Percentiles rank a stretch among this genome's conserved stretches.
Evolutionary conservation across 2,329 filamentous ascomycete species (phyloP).

Genomic region (Didymosphaeria variabile): DNA sequence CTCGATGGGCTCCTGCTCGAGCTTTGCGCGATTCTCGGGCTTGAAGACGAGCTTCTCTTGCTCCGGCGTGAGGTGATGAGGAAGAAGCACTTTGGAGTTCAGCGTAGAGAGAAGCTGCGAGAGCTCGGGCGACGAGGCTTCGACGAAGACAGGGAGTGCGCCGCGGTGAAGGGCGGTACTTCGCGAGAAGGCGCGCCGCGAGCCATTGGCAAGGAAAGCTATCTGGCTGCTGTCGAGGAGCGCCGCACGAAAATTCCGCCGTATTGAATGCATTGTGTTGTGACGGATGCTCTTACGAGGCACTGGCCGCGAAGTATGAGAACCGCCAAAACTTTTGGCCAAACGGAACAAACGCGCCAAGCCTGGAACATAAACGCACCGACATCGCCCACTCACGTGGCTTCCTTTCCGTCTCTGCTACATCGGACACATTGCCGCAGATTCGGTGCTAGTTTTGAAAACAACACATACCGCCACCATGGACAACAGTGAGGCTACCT

Average conservation of each 20-base stretch:
- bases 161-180: constrained; percentile 35
- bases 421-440: constrained; percentile 2
- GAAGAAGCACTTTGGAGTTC: constrained; percentile 56
- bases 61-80: constrained; percentile 51
- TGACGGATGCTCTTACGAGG: constrained; percentile 11
- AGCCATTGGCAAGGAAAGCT: constrained; percentile 29
- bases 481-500: constrained; percentile 62
- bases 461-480: constrained; percentile 42
- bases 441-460: neutral
- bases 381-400: constrained; percentile 1
- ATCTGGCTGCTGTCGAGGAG: constrained; percentile 23
- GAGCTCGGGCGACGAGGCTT: constrained; percentile 53
- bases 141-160: constrained; percentile 53
- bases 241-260: constrained; percentile 40
- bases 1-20: constrained; percentile 54
- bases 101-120: constrained; percentile 51
- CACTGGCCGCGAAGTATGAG: neutral
- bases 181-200: constrained; percentile 42
- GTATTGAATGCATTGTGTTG: constrained; percentile 43
- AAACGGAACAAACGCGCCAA: constrained; percentile 42
- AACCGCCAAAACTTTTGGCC: constrained; percentile 28
- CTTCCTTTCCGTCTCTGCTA: neutral
- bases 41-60: constrained; percentile 56
- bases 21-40: constrained; percentile 50
- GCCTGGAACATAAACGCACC: constrained; percentile 21